A percentile compares a stretch with the other conserved stretches of the same genome.
Evolutionary conservation across 495 filamentous ascomycete species (phyloP).

Genomic region (Halenospora varia): DNA sequence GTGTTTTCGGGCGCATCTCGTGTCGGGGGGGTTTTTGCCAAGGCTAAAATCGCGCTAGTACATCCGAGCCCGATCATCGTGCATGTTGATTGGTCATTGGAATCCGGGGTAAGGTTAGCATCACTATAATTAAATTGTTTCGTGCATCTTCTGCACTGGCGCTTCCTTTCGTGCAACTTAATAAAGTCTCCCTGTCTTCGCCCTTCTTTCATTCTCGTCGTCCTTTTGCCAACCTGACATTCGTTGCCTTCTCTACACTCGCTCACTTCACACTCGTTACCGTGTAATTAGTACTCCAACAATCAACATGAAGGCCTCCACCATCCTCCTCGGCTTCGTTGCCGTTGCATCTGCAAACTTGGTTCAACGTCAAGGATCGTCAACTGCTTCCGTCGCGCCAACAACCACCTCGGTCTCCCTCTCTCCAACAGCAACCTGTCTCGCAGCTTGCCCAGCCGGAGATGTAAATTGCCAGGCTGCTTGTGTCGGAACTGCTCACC

Average conservation of each 20-base stretch:
- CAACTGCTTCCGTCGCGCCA: not conserved
- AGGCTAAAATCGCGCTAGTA: no score
- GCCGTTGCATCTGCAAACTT: not conserved
- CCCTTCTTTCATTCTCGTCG: not conserved
- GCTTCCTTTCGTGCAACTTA: not conserved
- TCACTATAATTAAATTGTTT: not conserved
- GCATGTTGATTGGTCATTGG: no score
- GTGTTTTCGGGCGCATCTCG: no score
- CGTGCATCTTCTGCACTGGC: not conserved
- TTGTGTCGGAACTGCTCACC: conserved; percentile 1
- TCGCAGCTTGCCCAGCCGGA: not conserved
- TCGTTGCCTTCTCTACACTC: not conserved
- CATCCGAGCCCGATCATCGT: no score
- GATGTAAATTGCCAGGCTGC: conserved; percentile 6
- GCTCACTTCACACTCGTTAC: not conserved
- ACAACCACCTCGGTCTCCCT: not conserved
- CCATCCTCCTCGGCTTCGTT: not conserved
- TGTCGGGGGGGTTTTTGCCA: no score
- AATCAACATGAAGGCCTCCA: not conserved
- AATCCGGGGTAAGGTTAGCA: not conserved
- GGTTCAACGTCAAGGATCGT: not conserved
- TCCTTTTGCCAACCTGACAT: not conserved
- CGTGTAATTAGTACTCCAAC: not conserved
- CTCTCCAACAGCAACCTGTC: not conserved
- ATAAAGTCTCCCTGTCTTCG: not conserved